Conservation (phyloP, 345 rosid genomes). For the Reutealis trisperma region DNA sequence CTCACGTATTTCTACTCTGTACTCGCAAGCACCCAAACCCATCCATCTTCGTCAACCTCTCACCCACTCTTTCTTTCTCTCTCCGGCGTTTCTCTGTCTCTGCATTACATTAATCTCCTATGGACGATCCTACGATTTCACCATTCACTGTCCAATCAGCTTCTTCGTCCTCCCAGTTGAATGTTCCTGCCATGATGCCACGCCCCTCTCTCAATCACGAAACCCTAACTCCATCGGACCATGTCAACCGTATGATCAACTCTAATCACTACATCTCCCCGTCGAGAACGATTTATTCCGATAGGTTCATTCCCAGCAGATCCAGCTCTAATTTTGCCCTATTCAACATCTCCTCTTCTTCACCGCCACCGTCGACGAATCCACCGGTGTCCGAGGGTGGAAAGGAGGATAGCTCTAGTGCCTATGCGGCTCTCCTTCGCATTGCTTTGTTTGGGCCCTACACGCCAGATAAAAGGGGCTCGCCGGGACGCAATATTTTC, state of each 20-base stretch:
- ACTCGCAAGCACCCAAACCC: slow-evolving; percentile 6
- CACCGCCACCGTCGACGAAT: slow-evolving; percentile 36
- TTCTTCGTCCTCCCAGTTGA: slow-evolving; percentile 42
- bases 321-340: slow-evolving; percentile 89
- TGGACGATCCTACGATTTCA: slow-evolving; percentile 26
- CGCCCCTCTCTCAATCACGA: slow-evolving; percentile 47
- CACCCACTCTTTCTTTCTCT: background rate
- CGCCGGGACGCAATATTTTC: slow-evolving; percentile 65
- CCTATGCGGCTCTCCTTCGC: slow-evolving; percentile 66
- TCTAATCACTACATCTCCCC: slow-evolving; percentile 64
- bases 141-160: slow-evolving; percentile 3
- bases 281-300: slow-evolving; percentile 82
- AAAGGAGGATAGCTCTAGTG: slow-evolving; percentile 67
- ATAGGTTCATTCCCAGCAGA: slow-evolving; percentile 94
- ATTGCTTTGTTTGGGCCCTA: slow-evolving; percentile 78
- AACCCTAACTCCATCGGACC: slow-evolving; percentile 38
- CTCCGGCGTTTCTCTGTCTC: background rate
- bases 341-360: slow-evolving; percentile 47
- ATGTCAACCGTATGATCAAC: slow-evolving; percentile 73
- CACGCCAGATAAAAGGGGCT: slow-evolving; percentile 73
- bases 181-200: slow-evolving; percentile 59
- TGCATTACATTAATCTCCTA: background rate
- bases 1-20: background rate
- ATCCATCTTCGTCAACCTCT: slow-evolving; percentile 19
- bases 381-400: slow-evolving; percentile 39